Conservation (phyloP, 495 filamentous ascomycete genomes). For the Aspergillus cristatus region DNA sequence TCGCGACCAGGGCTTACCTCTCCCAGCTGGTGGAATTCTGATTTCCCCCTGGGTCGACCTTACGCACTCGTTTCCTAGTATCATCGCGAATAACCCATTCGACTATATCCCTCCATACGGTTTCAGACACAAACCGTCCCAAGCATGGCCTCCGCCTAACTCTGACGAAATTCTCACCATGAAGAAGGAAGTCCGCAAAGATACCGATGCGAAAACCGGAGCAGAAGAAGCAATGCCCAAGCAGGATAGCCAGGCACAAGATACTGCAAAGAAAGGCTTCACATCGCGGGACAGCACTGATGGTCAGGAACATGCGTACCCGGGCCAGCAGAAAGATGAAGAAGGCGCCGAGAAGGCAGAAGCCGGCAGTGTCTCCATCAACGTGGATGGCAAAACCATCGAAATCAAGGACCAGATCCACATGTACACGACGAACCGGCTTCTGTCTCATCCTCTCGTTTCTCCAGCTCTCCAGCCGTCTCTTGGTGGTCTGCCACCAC, state of each 20-base stretch:
- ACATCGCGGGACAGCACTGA: constrained; percentile 18
- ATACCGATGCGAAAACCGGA: constrained; percentile 22
- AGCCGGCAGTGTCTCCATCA: constrained; percentile 41
- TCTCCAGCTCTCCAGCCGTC: constrained; percentile 80
- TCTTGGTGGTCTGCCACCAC: constrained; percentile 77
- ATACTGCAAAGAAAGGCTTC: constrained; percentile 34
- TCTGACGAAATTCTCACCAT: constrained; percentile 53
- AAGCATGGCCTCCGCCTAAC: constrained; percentile 85
- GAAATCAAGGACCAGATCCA: constrained; percentile 88
- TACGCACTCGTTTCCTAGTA: constrained; percentile 88
- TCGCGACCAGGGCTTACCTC: constrained; percentile 67
- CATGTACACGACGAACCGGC: constrained; percentile 83
- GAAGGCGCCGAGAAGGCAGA: constrained; percentile 22
- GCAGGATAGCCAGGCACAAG: constrained; percentile 15
- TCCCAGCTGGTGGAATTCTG: constrained; percentile 83
- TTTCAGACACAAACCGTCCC: constrained; percentile 75
- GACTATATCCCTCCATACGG: constrained; percentile 86
- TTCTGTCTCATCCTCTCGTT: constrained; percentile 79
- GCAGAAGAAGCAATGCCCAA: constrained; percentile 4
- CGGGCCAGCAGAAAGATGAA: constrained; percentile 22
- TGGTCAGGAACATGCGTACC: constrained; percentile 20
- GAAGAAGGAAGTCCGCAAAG: constrained; percentile 25
- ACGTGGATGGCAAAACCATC: constrained; percentile 62
- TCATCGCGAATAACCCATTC: constrained; percentile 57
- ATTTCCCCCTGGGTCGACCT: constrained; percentile 92